Conservation (phyloP, 2,329 filamentous ascomycete species). For the Daldinia sp. region DNA sequence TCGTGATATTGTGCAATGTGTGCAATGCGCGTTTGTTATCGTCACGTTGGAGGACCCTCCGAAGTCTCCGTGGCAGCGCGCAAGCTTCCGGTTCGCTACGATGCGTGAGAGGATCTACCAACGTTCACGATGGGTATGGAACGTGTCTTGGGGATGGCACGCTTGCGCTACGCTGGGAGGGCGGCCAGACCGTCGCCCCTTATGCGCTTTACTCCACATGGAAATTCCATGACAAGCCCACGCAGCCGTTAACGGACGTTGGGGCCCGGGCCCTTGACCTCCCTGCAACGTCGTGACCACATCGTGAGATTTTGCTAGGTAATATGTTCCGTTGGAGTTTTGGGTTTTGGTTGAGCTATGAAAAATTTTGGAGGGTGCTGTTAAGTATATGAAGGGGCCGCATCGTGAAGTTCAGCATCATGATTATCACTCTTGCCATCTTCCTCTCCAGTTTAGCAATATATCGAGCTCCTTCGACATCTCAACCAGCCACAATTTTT, state of each 20-base stretch:
- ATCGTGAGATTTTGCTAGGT: slow-evolving; percentile 35
- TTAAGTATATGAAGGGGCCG: slow-evolving; percentile 35
- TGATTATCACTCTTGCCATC: slow-evolving; percentile 16
- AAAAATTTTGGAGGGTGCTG: slow-evolving; percentile 6
- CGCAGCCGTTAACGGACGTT: slow-evolving; percentile 40
- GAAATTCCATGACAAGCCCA: slow-evolving; percentile 35
- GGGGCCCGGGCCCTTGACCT: slow-evolving; percentile 17
- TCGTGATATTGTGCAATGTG: slow-evolving; percentile 39
- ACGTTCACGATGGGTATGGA: slow-evolving; percentile 21
- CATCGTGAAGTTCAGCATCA: slow-evolving; percentile 21
- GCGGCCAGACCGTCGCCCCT: slow-evolving; percentile 29
- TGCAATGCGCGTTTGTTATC: slow-evolving; percentile 28
- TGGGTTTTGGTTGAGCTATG: not conserved
- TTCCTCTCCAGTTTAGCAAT: slow-evolving; percentile 8
- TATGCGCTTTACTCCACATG: slow-evolving; percentile 35
- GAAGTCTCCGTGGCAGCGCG: slow-evolving; percentile 30
- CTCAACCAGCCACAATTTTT: slow-evolving; percentile 12
- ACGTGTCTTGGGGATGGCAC: slow-evolving; percentile 21
- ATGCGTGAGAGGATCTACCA: slow-evolving; percentile 20
- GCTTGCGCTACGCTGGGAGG: slow-evolving; percentile 27
- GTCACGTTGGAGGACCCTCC: slow-evolving; percentile 28
- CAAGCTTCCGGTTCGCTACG: slow-evolving; percentile 39
- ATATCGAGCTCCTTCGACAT: slow-evolving; percentile 13
- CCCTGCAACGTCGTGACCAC: slow-evolving; percentile 33
- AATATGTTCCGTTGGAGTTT: slow-evolving; percentile 30